Percentiles rank a stretch among this genome's conserved stretches.
phyloP scores from a whole-genome alignment of 371 early-diverging fungal genomes.

The Gilbertella persicaria region DNA sequence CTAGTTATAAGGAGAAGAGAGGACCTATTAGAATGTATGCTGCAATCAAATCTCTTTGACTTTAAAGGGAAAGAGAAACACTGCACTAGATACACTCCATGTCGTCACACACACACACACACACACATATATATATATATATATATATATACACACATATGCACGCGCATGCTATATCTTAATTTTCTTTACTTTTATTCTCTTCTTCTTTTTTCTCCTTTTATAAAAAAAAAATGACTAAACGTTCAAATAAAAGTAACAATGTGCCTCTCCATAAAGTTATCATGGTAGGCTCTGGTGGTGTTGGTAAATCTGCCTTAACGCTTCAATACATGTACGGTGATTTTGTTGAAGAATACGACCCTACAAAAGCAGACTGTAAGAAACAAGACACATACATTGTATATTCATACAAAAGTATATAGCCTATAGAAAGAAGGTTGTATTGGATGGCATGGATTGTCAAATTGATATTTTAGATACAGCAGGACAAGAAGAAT shows the following conservation, averaged over 20 bases:
- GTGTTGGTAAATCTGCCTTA: conserved; percentile 88
- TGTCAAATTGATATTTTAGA: conserved; percentile 89
- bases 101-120: too few species aligned
- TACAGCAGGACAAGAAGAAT: conserved; percentile 91
- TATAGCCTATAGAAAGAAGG: conserved; percentile 65
- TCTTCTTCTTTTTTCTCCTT: background rate
- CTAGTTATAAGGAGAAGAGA: too few species aligned
- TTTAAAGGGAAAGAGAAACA: too few species aligned
- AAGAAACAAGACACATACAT: conserved; percentile 1
- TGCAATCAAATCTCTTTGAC: too few species aligned
- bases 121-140: too few species aligned
- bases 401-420: background rate
- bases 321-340: conserved; percentile 90
- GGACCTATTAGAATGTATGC: too few species aligned
- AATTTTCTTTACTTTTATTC: conserved; percentile 1
- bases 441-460: conserved; percentile 65
- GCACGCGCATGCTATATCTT: background rate
- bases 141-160: background rate
- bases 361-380: conserved; percentile 89
- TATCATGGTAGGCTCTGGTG: conserved; percentile 90
- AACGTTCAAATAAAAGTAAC: conserved; percentile 49
- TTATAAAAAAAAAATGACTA: conserved; percentile 20
- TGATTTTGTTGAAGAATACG: conserved; percentile 92
- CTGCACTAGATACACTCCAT: too few species aligned
- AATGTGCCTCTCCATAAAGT: conserved; percentile 74